A percentile compares a stretch with the other conserved stretches of the same genome.
These are phyloP conservation scores for Backusella macrospora DNA, from an alignment of 192 early-diverging fungal genomes.

Conservation along the genomic window DNA sequence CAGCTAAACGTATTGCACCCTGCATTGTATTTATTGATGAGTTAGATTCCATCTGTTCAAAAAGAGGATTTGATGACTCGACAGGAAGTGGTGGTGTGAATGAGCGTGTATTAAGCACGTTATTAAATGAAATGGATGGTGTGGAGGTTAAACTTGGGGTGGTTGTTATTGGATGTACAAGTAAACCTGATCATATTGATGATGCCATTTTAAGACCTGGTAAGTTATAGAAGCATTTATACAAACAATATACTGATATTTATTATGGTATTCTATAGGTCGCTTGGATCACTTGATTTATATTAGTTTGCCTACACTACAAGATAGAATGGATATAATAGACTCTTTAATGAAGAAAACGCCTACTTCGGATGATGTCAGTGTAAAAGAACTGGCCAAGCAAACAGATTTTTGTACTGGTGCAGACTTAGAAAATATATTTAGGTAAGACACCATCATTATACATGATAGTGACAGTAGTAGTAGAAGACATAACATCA, in stretches of 20 bases:
- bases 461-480: too few species aligned
- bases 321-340: slow-evolving; percentile 75
- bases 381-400: slow-evolving; percentile 52
- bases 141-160: slow-evolving; percentile 84
- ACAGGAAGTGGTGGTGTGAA: slow-evolving; percentile 76
- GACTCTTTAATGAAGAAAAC: slow-evolving; percentile 60
- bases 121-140: slow-evolving; percentile 99
- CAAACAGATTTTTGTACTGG: slow-evolving; percentile 72
- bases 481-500: too few species aligned
- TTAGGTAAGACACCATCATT: slow-evolving; percentile 39
- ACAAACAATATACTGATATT: neutral
- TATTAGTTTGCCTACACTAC: slow-evolving; percentile 54
- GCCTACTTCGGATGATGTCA: slow-evolving; percentile 55
- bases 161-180: slow-evolving; percentile 92
- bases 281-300: slow-evolving; percentile 89
- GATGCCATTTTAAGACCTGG: slow-evolving; percentile 79
- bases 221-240: slow-evolving; percentile 19
- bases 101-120: slow-evolving; percentile 87
- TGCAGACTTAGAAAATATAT: slow-evolving; percentile 73
- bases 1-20: slow-evolving; percentile 84
- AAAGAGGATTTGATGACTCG: slow-evolving; percentile 62
- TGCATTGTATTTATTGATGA: slow-evolving; percentile 96
- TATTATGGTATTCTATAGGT: slow-evolving; percentile 45
- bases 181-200: slow-evolving; percentile 85
- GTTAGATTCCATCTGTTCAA: slow-evolving; percentile 88